Evolutionary conservation across 768 basidiomycete species (phyloP).

Genomic region (Bullera alba): DNA sequence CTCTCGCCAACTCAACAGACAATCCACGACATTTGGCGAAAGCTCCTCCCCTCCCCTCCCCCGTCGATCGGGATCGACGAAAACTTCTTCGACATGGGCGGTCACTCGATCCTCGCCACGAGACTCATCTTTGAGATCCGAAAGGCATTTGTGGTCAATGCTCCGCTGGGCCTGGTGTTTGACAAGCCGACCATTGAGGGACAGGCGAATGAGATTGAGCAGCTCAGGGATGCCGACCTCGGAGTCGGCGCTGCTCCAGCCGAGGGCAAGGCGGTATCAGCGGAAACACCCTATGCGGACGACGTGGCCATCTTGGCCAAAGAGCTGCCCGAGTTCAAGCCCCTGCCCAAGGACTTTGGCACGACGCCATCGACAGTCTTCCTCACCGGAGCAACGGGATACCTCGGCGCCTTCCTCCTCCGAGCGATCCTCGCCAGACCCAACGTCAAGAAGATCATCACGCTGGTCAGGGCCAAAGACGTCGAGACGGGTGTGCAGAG

Average conservation of each 20-base stretch:
- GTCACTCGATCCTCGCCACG: slow-evolving; percentile 96
- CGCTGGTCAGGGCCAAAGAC: slow-evolving; percentile 73
- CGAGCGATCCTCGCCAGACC: slow-evolving; percentile 63
- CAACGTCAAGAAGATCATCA: slow-evolving; percentile 82
- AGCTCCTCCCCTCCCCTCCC: slow-evolving; percentile 70
- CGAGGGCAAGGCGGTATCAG: slow-evolving; percentile 18
- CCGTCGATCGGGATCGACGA: slow-evolving; percentile 77
- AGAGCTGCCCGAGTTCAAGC: slow-evolving; percentile 59
- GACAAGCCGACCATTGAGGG: slow-evolving; percentile 76
- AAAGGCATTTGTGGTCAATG: slow-evolving; percentile 81
- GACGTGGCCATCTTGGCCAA: slow-evolving; percentile 64
- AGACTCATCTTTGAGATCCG: slow-evolving; percentile 94
- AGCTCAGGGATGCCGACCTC: slow-evolving; percentile 68
- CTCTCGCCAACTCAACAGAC: slow-evolving; percentile 67
- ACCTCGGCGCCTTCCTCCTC: slow-evolving; percentile 88
- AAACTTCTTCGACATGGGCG: slow-evolving; percentile 95
- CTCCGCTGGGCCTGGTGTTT: slow-evolving; percentile 85
- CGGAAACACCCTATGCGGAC: slow-evolving; percentile 62
- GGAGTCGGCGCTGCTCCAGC: slow-evolving; percentile 51
- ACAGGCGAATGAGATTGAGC: slow-evolving; percentile 69
- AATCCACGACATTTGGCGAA: slow-evolving; percentile 77
- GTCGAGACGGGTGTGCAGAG: slow-evolving; percentile 60
- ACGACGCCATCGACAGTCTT: slow-evolving; percentile 65
- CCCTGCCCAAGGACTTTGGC: slow-evolving; percentile 57
- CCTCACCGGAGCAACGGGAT: slow-evolving; percentile 94